Percentiles rank a stretch among this genome's conserved stretches.
These are phyloP conservation scores for Phytophthora capsici DNA, from an alignment of 352 stramenopile species.

Conservation along the genomic window DNA sequence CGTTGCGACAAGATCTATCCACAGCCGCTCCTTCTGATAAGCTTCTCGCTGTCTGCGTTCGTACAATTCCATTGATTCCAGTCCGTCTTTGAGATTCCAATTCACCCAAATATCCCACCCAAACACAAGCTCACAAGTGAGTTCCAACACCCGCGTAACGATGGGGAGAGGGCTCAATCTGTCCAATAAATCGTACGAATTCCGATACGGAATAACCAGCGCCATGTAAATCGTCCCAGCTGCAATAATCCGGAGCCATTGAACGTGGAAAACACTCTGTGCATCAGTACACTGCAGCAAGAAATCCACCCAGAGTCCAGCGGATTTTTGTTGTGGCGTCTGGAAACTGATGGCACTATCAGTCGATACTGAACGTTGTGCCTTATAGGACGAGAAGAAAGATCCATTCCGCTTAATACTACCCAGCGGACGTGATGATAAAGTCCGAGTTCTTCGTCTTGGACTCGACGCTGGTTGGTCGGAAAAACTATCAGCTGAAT, in stretches of 20 bases:
- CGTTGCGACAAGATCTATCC: constrained; percentile 48
- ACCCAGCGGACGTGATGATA: constrained; percentile 4
- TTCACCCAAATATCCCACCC: constrained; percentile 68
- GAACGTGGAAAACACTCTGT: constrained; percentile 48
- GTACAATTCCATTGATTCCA: constrained; percentile 59
- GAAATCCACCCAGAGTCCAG: constrained; percentile 56
- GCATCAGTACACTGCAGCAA: constrained; percentile 52
- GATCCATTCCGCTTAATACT: constrained; percentile 9
- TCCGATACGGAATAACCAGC: constrained; percentile 45
- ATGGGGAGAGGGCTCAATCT: constrained; percentile 26
- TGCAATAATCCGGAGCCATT: constrained; percentile 43
- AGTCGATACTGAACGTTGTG: constrained; percentile 21
- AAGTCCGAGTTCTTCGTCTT: background rate
- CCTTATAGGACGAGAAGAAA: constrained; percentile 41
- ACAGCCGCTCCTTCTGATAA: constrained; percentile 46
- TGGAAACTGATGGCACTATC: constrained; percentile 10
- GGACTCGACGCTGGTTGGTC: background rate
- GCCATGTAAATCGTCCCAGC: constrained; percentile 52
- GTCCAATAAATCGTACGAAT: constrained; percentile 48
- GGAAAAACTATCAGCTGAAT: constrained; percentile 1
- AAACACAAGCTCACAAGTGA: constrained; percentile 51
- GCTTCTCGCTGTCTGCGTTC: constrained; percentile 44
- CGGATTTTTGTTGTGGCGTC: constrained; percentile 10
- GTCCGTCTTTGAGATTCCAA: constrained; percentile 57
- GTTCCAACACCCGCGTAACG: constrained; percentile 39